Percentiles rank a stretch among this genome's conserved stretches.
Conservation (phyloP, 306 rosid genomes). For the Alnus glutinosa region DNA sequence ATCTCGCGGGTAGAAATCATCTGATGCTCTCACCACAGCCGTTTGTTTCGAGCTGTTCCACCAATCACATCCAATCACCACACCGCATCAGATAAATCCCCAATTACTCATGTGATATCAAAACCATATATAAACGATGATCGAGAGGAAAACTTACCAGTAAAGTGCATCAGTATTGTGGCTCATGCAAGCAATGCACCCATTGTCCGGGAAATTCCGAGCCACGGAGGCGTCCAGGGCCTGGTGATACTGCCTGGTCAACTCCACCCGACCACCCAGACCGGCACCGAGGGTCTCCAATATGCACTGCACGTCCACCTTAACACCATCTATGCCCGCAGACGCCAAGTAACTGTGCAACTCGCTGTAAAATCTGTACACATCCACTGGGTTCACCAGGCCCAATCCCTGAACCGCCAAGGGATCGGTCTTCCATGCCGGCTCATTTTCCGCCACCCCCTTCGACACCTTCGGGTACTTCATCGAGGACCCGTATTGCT, state of each 20-base stretch:
- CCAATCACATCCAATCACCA: neutral
- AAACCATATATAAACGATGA: neutral
- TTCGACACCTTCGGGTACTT: slow-evolving; percentile 52
- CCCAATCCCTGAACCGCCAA: slow-evolving; percentile 76
- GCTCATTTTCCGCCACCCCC: slow-evolving; percentile 77
- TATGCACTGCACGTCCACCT: slow-evolving; percentile 91
- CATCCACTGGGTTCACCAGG: slow-evolving; percentile 61
- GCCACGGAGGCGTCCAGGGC: slow-evolving; percentile 85
- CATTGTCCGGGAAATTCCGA: slow-evolving; percentile 75
- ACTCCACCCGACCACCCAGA: slow-evolving; percentile 81
- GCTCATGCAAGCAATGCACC: slow-evolving; percentile 93
- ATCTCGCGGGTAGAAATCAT: slow-evolving; percentile 88
- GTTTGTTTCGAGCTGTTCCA: slow-evolving; percentile 65
- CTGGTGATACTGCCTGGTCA: slow-evolving; percentile 74
- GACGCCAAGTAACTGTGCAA: slow-evolving; percentile 69
- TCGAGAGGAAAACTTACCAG: slow-evolving; percentile 36
- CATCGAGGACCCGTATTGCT: slow-evolving; percentile 56
- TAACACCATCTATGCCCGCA: slow-evolving; percentile 89
- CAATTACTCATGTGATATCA: neutral
- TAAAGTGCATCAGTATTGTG: slow-evolving; percentile 89
- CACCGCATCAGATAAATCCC: neutral
- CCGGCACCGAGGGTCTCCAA: slow-evolving; percentile 83
- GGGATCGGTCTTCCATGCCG: slow-evolving; percentile 62
- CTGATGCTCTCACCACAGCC: slow-evolving; percentile 81
- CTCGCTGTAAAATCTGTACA: slow-evolving; percentile 62